Conservation (phyloP, 2,329 filamentous ascomycete genomes). For the Pseudogymnoascus sp. region DNA sequence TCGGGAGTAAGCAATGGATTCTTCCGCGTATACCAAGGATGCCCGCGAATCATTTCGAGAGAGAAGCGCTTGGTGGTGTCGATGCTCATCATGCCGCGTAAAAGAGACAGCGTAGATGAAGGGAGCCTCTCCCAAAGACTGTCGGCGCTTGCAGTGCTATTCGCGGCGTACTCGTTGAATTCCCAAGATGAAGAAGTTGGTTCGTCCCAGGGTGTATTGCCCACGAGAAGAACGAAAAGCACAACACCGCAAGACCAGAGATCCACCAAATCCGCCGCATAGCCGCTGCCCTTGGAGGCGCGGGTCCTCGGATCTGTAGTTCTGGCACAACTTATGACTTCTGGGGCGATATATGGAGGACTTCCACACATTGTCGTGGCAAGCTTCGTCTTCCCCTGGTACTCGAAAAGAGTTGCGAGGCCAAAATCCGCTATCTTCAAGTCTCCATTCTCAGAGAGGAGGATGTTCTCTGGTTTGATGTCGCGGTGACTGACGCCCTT, state of each 20-base stretch:
- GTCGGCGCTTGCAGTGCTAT: conserved; percentile 73
- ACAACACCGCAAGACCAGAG: conserved; percentile 98
- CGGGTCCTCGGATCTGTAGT: conserved; percentile 36
- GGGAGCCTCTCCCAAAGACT: conserved; percentile 79
- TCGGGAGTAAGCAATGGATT: conserved; percentile 70
- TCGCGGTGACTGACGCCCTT: conserved; percentile 92
- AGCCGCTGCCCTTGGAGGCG: conserved; percentile 48
- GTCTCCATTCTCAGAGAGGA: conserved; percentile 75
- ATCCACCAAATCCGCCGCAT: conserved; percentile 74
- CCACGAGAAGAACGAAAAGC: conserved; percentile 89
- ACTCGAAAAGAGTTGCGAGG: conserved; percentile 86
- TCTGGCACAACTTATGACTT: conserved; percentile 57
- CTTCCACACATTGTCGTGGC: conserved; percentile 90
- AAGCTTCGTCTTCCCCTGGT: conserved; percentile 72
- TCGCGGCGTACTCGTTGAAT: conserved; percentile 77
- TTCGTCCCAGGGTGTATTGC: conserved; percentile 97
- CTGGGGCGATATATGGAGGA: conserved; percentile 93
- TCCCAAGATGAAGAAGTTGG: conserved; percentile 82
- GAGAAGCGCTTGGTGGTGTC: conserved; percentile 68
- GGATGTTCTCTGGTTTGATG: conserved; percentile 90
- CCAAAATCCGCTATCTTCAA: conserved; percentile 96
- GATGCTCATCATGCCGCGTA: conserved; percentile 88
- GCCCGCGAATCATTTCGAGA: conserved; percentile 77
- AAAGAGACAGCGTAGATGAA: conserved; percentile 63
- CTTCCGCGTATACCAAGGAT: conserved; percentile 86